Evolutionary conservation across 805 yeast genomes (phyloP), one percentile per base, ranked within the genome.

Genomic region (Zygoascus flipseniorum): DNA sequence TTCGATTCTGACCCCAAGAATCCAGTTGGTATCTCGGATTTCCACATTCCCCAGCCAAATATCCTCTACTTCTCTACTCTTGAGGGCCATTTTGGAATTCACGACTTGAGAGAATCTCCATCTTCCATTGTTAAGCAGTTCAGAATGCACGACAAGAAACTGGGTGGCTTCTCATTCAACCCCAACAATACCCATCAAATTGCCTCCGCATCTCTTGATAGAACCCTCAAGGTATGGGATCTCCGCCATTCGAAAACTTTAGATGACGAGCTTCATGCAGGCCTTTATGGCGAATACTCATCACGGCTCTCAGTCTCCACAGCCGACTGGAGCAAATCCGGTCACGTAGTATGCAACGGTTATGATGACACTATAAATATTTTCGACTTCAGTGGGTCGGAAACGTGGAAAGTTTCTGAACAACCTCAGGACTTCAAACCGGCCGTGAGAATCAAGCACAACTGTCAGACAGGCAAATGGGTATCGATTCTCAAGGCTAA

Each of bases 381-480:
- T 3, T 89, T 90, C 67, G 80, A 82, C 59, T 73, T 83, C 31
- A 74, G 72, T 1, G 66, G 62, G 18, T 58, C 59, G 11, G 14
- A 49, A 26, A 46, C 54, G 8, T 60, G 69, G 68, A 20, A 42
- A 10, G 43, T 55, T 8, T 53, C 52, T 9, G 53, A 53, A 6
- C 56, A 53, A 20, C 37, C 18, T 23, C 55, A 50, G 8, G 77
- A 76, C 51, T 60, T 89, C 35, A 65, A 62, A n/a, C 95, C 96
- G 0, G 64, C 75, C 31, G 76, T 79, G 28, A 79, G 80, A 9
- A 74, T 92, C 49, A 79, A 79, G 53, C 99, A 93, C 65, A 93
- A 93, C 63, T 93, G 99, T 70, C 96, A 92, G 68, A 86, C 97
- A 0, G 99, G 99, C 0, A 75, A 96, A 58, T 92, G 99, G 99